Percentiles rank a stretch among this genome's conserved stretches.
These are phyloP conservation scores for Combretum micranthum DNA, from an alignment of 345 rosid genomes.

Conservation along the genomic window DNA sequence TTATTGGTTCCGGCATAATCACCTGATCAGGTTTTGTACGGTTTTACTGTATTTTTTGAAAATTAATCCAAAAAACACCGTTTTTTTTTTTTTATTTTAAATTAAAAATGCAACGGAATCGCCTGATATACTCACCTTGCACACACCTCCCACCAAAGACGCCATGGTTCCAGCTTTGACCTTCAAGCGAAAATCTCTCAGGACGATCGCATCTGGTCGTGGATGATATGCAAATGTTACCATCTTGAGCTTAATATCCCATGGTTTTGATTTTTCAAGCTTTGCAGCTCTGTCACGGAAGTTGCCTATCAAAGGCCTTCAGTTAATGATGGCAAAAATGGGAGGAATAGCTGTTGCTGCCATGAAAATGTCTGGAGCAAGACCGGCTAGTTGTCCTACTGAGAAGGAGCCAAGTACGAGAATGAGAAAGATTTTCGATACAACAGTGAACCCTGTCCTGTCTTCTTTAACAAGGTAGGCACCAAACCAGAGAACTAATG, in stretches of 20 bases:
- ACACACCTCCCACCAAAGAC: slow-evolving; percentile 60
- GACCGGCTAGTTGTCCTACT: slow-evolving; percentile 64
- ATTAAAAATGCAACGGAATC: too few species aligned
- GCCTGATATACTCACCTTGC: too few species aligned
- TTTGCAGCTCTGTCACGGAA: slow-evolving; percentile 22
- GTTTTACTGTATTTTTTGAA: too few species aligned
- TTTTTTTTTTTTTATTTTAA: too few species aligned
- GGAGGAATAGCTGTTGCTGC: slow-evolving; percentile 44
- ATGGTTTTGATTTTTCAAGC: slow-evolving; percentile 29
- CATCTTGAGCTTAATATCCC: slow-evolving; percentile 44
- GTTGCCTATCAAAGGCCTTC: slow-evolving; percentile 35
- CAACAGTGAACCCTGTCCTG: slow-evolving; percentile 24
- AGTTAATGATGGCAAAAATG: slow-evolving; percentile 35
- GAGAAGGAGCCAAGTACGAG: slow-evolving; percentile 68
- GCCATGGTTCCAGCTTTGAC: slow-evolving; percentile 51
- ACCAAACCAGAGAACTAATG: slow-evolving; percentile 44
- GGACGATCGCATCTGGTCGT: slow-evolving; percentile 36
- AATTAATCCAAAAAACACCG: too few species aligned
- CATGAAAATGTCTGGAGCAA: slow-evolving; percentile 61
- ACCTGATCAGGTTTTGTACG: too few species aligned
- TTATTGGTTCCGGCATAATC: too few species aligned
- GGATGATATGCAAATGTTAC: slow-evolving; percentile 62
- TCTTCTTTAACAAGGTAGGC: slow-evolving; percentile 38
- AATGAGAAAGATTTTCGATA: slow-evolving; percentile 54
- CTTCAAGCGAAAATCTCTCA: slow-evolving; percentile 36